Base-by-base conservation (phyloP, 495 filamentous ascomycete species). In the Aspergillus biplanus region DNA sequence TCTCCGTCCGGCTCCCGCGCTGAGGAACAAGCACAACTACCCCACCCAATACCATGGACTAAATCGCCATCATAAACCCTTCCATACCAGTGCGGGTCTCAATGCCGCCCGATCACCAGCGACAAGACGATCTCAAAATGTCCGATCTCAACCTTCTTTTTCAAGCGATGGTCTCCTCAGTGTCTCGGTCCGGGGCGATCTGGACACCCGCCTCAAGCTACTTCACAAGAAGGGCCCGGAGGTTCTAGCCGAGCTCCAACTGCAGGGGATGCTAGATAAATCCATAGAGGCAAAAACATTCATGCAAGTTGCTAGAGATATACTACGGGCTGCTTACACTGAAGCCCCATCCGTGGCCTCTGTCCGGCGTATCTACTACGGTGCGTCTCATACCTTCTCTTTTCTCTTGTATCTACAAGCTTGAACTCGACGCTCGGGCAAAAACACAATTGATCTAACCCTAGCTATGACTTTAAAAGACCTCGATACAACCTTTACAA, bases 401-500 rank as follows among this genome's bases (percentile, higher is more conserved):
- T 15, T n/a, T 32, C 6, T n/a, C 18, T 11, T 31, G 5, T 16
- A 16, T 15, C 49, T 39, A n/a, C 8, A 39, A 13, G 21, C 1
- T 27, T 27, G 1, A 27, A 27, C 21, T 27, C 21, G 21, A 27
- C 21, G 2, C 21, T 55, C 4, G 8, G 4, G 21, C 15, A 50
- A 50, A 16, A 16, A 21, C 5, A 50, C 21, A 16, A 44, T 44
- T 39, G n/a, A 44, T 44, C 39, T 44, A 44, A 44, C n/a, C 4
- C 39, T 11, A 11, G 4, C 39, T 44, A 15, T 39, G 13, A 8
- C 39, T 11, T 13, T 44, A 44, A 44, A 6, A 76, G 74, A 75
- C 62, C 66, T 68, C 52, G 65, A 77, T 42, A 57, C 70, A 21
- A 47, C 75, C 39, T 74, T 60, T 52, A 62, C 69, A 50, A 73